phyloP scores from a whole-genome alignment of 331 rosid species.

The Erythrophleum ivorense region DNA sequence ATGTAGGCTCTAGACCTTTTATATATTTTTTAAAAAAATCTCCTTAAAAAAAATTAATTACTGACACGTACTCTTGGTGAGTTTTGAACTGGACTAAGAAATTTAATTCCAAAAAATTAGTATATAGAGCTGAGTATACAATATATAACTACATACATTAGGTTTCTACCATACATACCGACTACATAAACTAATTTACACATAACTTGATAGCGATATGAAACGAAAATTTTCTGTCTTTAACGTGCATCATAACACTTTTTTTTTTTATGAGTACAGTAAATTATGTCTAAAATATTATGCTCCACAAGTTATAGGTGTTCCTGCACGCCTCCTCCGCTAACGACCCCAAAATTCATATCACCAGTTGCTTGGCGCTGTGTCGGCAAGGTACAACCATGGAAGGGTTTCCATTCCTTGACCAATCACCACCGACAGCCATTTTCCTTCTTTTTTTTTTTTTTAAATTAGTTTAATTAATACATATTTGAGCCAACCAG shows the following conservation, averaged over 20 bases:
- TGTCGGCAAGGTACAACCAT: background rate
- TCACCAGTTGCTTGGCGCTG: background rate
- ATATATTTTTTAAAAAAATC: no score
- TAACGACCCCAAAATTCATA: background rate
- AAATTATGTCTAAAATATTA: background rate
- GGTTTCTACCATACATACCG: no score
- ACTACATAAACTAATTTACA: background rate
- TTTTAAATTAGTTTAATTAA: no score
- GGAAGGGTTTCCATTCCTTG: background rate
- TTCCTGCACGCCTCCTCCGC: background rate
- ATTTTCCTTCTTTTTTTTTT: background rate
- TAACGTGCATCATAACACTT: background rate
- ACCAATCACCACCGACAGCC: background rate
- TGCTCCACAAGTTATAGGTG: background rate
- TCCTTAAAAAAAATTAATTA: no score
- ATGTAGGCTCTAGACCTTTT: background rate
- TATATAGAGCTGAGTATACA: no score
- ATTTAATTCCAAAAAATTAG: background rate
- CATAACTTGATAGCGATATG: background rate
- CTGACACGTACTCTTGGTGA: background rate
- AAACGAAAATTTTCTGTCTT: background rate
- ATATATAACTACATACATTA: no score
- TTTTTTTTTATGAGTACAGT: background rate
- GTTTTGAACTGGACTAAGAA: background rate
- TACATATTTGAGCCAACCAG: background rate